A percentile compares a stretch with the other conserved stretches of the same genome.
These are phyloP conservation scores for Baorangia bicolor DNA, from an alignment of 768 basidiomycete species.

Conservation along the genomic window DNA sequence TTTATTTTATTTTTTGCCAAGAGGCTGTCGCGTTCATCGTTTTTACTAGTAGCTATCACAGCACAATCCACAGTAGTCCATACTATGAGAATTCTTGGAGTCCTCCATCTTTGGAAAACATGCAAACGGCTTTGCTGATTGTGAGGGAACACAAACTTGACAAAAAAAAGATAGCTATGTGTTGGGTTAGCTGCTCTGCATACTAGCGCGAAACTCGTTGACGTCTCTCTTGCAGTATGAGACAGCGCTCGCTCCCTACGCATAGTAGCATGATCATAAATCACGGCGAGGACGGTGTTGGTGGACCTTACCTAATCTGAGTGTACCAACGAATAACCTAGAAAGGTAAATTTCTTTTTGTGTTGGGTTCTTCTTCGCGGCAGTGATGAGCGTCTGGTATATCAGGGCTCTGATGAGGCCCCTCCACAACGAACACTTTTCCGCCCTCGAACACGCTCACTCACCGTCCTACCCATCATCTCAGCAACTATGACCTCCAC, in stretches of 20 bases:
- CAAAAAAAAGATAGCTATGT: no score
- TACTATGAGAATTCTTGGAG: slow-evolving; percentile 4
- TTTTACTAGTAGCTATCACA: slow-evolving; percentile 6
- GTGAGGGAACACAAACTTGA: background rate
- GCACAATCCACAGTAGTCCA: background rate
- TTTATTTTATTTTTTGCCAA: slow-evolving; percentile 4
- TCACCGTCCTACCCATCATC: no score
- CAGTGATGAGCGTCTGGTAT: background rate
- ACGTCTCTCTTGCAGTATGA: background rate
- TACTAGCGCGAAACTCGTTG: background rate
- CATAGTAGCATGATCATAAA: no score
- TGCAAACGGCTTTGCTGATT: background rate
- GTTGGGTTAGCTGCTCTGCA: background rate
- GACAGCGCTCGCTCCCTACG: no score
- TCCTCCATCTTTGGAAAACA: background rate
- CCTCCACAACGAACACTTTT: background rate
- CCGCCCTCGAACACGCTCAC: background rate
- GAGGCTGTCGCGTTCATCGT: slow-evolving; percentile 7
- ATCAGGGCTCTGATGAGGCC: background rate
- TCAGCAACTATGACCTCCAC: slow-evolving; percentile 1
- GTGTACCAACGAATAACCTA: no score
- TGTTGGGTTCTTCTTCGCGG: background rate
- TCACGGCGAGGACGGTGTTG: background rate
- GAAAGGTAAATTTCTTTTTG: no score
- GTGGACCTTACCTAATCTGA: no score